These are phyloP conservation scores for Aaosphaeria pasadenensis DNA, from an alignment of 2,329 filamentous ascomycete species.

Conservation along the genomic window DNA sequence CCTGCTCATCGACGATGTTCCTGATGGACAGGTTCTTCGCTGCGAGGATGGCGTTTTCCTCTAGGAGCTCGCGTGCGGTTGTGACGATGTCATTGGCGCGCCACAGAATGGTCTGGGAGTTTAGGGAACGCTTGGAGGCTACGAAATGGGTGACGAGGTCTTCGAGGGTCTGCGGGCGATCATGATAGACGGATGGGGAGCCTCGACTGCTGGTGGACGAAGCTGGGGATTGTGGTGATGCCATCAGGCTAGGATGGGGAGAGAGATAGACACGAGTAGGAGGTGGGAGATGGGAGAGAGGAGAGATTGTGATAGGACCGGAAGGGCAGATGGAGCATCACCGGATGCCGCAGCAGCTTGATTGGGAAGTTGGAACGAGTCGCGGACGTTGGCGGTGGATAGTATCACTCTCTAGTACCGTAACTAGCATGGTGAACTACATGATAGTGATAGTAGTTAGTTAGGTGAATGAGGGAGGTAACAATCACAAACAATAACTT, in stretches of 20 bases:
- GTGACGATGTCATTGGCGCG: conserved; percentile 85
- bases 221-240: conserved; percentile 41
- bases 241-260: conserved; percentile 16
- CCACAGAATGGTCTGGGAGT: conserved; percentile 77
- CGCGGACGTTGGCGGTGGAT: too few species aligned
- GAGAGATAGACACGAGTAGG: background rate
- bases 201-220: conserved; percentile 37
- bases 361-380: too few species aligned
- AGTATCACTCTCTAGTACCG: too few species aligned
- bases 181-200: conserved; percentile 22
- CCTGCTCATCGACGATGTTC: conserved; percentile 43
- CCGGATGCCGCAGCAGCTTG: background rate
- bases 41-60: conserved; percentile 72
- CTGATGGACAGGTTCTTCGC: conserved; percentile 46
- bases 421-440: too few species aligned
- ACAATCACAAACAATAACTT: too few species aligned
- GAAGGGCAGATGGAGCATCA: background rate
- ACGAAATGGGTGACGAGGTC: conserved; percentile 81
- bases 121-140: conserved; percentile 81
- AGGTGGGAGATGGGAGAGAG: background rate
- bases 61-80: conserved; percentile 69
- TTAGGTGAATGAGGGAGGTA: too few species aligned
- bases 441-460: too few species aligned
- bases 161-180: conserved; percentile 57
- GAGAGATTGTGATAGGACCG: conserved; percentile 1